Conservation (phyloP, 768 basidiomycete genomes). For the Imleria badia region DNA sequence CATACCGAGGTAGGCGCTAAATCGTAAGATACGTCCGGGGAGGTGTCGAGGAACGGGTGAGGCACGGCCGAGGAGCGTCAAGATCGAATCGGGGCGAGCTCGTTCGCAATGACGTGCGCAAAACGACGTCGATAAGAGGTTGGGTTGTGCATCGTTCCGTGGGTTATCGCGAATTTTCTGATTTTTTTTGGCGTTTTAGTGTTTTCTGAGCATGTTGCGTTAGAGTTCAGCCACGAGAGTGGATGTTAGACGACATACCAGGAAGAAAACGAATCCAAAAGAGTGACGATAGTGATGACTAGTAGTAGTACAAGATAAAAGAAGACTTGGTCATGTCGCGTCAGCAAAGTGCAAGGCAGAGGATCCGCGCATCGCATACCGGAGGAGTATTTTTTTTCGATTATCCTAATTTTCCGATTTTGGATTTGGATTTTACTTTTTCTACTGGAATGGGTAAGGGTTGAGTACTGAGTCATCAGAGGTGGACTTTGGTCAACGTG, state of each 20-base stretch:
- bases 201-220: not conserved
- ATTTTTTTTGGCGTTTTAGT: not conserved
- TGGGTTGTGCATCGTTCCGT: not conserved
- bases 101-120: not conserved
- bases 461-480: not conserved
- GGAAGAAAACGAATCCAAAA: not conserved
- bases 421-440: too few relatives aligned
- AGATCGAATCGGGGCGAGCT: not conserved
- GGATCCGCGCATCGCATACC: not conserved
- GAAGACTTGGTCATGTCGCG: not conserved
- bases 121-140: not conserved
- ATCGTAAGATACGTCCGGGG: conserved; percentile 2
- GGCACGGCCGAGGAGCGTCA: not conserved
- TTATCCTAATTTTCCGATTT: not conserved
- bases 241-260: not conserved
- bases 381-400: not conserved
- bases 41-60: not conserved
- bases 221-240: not conserved
- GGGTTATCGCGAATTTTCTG: conserved; percentile 4
- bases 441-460: not conserved
- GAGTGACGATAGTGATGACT: not conserved
- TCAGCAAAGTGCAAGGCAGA: not conserved
- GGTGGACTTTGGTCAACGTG: not conserved
- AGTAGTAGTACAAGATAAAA: not conserved
- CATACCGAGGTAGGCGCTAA: conserved; percentile 3